A percentile compares a stretch with the other conserved stretches of the same genome.
phyloP scores from a whole-genome alignment of 345 rosid genomes.

The Anacardium occidentale region DNA sequence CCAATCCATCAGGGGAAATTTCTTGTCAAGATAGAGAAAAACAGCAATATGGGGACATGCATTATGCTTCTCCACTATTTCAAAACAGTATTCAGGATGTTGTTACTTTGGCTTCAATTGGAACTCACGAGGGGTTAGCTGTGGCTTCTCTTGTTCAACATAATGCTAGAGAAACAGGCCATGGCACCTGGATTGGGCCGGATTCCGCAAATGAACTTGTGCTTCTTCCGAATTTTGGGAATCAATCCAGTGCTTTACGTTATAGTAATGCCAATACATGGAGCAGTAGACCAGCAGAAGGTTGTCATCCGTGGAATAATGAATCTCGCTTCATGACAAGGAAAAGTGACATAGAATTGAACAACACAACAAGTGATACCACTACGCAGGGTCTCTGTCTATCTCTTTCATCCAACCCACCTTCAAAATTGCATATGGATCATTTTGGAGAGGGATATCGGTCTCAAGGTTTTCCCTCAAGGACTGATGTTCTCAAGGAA shows the following conservation, averaged over 20 bases:
- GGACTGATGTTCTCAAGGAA: constrained; percentile 18
- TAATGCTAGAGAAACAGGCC: constrained; percentile 17
- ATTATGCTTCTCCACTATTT: constrained; percentile 21
- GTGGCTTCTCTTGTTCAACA: constrained; percentile 19
- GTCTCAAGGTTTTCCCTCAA: constrained; percentile 12
- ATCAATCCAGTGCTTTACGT: constrained; percentile 23
- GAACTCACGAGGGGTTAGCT: constrained; percentile 13
- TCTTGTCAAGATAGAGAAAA: constrained; percentile 28
- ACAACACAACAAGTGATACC: constrained; percentile 18
- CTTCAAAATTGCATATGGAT: constrained; percentile 2
- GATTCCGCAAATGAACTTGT: constrained; percentile 30
- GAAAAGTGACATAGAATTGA: constrained; percentile 20
- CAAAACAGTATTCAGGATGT: constrained; percentile 32
- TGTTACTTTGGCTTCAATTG: constrained; percentile 29
- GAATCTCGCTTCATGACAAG: constrained; percentile 26
- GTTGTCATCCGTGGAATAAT: constrained; percentile 29
- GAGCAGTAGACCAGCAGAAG: constrained; percentile 20
- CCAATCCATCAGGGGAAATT: constrained; percentile 30
- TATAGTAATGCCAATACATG: constrained; percentile 16
- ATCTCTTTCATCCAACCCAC: constrained; percentile 52
- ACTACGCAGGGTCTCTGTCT: constrained; percentile 44
- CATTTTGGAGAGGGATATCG: constrained; percentile 31
- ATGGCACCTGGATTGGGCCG: constrained; percentile 12
- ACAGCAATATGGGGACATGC: constrained; percentile 26
- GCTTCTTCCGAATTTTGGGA: constrained; percentile 31